Conservation (phyloP, 768 basidiomycete species). For the Cyclocybe aegerita region DNA sequence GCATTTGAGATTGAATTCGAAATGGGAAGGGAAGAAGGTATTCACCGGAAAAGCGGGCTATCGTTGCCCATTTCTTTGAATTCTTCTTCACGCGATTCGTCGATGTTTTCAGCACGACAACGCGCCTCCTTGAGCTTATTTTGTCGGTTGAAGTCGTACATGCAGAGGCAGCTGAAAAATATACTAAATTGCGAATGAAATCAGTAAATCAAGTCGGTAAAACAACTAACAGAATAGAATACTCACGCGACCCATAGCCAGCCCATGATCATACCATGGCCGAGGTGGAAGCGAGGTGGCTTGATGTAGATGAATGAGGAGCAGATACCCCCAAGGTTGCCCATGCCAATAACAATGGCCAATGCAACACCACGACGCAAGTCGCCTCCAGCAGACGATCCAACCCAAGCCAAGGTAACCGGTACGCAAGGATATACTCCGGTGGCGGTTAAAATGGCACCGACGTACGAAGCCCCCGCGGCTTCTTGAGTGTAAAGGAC, state of each 20-base stretch:
- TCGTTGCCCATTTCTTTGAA: conserved; percentile 51
- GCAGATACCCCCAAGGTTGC: conserved; percentile 52
- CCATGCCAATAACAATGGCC: conserved; percentile 53
- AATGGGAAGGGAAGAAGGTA: not conserved
- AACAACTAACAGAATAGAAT: not conserved
- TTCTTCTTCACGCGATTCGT: conserved; percentile 34
- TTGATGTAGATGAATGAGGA: conserved; percentile 40
- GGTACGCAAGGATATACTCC: conserved; percentile 54
- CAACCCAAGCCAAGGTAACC: conserved; percentile 52
- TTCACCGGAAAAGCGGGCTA: conserved; percentile 56
- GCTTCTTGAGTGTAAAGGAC: conserved; percentile 38
- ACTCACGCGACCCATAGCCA: conserved; percentile 34
- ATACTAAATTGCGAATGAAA: conserved; percentile 22
- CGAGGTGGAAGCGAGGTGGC: conserved; percentile 35
- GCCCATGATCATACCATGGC: conserved; percentile 33
- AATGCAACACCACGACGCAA: conserved; percentile 48
- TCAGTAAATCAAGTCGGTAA: not conserved
- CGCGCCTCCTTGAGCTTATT: conserved; percentile 48
- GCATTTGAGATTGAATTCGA: no score
- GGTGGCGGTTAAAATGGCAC: conserved; percentile 46
- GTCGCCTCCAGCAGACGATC: conserved; percentile 56
- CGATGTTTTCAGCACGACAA: conserved; percentile 44
- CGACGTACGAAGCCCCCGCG: conserved; percentile 42
- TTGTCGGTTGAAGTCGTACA: conserved; percentile 47
- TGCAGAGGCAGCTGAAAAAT: conserved; percentile 37